Evolutionary conservation across 2,329 filamentous ascomycete genomes (phyloP), one percentile per base, ranked within the genome.

Genomic region (Botryotinia convoluta): DNA sequence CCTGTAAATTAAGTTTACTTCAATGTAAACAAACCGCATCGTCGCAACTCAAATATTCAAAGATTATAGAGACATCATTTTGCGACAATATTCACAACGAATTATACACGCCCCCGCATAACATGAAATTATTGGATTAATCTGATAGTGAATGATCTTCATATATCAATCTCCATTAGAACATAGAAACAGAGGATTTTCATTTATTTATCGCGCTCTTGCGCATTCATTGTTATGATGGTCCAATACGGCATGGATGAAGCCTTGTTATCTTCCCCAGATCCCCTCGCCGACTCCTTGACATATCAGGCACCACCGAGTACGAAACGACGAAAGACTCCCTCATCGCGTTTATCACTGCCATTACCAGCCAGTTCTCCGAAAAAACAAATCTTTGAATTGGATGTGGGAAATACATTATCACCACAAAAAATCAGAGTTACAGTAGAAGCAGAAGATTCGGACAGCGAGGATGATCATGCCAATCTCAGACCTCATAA

Each of bases 401-500:
- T 82, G 65, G 79, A 82, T 72, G 78, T 82, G 20, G 80, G 80
- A 71, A 78, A 80, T 67, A 72, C 77, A n/a, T 32, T 81, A 45
- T 80, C 80, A 42, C 79, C 80, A 29, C 80, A 81, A 71, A 82
- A 80, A 73, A 79, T 82, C 65, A 72, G 76, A 60, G 80, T 82
- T 26, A 82, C 80, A 8, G 80, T 82, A 10, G 80, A 82, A 73
- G 80, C 80, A 54, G 79, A 77, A 51, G 73, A 78, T 59, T 79
- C 78, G 6, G 77, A 79, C 64, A 72, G 60, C 22, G 78, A 78
- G 42, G 76, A 79, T 76, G 59, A 69, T 37, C 77, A 77, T 70
- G 64, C 75, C 44, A 67, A 77, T 45, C 74, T 69, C 32, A 65
- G 64, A 45, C 74, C 72, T 39, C 70, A 73, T 29, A 65, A 71